A percentile compares a stretch with the other conserved stretches of the same genome.
Evolutionary conservation across 495 filamentous ascomycete genomes (phyloP).

Genomic region (Echria macrotheca): DNA sequence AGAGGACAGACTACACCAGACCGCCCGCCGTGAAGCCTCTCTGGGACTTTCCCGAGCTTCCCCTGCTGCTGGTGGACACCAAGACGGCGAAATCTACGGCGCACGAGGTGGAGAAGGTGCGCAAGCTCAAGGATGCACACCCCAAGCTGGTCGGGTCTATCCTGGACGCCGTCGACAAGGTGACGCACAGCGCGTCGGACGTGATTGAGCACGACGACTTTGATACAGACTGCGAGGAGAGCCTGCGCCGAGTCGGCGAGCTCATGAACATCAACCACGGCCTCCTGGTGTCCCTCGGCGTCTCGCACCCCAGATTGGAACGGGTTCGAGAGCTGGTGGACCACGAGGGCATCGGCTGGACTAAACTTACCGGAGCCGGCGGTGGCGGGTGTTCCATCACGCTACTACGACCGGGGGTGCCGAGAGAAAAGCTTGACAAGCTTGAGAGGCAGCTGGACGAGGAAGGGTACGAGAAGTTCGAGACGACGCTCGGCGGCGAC

Average conservation of each 20-base stretch:
- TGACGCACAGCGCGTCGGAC: conserved; percentile 67
- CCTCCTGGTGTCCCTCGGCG: conserved; percentile 77
- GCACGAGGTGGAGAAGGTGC: conserved; percentile 81
- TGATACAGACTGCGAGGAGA: conserved; percentile 50
- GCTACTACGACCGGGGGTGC: conserved; percentile 60
- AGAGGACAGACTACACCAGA: conserved; percentile 68
- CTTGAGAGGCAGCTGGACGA: conserved; percentile 62
- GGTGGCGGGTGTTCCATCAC: conserved; percentile 95
- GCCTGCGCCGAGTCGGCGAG: conserved; percentile 68
- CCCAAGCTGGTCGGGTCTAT: conserved; percentile 69
- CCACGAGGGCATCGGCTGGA: conserved; percentile 86
- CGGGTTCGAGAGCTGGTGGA: conserved; percentile 89
- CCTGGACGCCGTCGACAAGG: conserved; percentile 74
- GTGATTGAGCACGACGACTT: conserved; percentile 63
- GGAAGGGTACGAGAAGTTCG: conserved; percentile 78
- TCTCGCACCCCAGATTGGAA: conserved; percentile 90
- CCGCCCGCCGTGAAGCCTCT: conserved; percentile 74
- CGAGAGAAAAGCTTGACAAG: conserved; percentile 44
- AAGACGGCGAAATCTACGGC: conserved; percentile 74
- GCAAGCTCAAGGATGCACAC: conserved; percentile 59
- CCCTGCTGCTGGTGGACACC: conserved; percentile 84
- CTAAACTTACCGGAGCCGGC: conserved; percentile 92
- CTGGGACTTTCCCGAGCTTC: conserved; percentile 81
- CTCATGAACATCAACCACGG: conserved; percentile 91
- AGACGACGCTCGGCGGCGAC: conserved; percentile 83